phyloP scores from a whole-genome alignment of 768 basidiomycete species.

The Mycena vitilis region DNA sequence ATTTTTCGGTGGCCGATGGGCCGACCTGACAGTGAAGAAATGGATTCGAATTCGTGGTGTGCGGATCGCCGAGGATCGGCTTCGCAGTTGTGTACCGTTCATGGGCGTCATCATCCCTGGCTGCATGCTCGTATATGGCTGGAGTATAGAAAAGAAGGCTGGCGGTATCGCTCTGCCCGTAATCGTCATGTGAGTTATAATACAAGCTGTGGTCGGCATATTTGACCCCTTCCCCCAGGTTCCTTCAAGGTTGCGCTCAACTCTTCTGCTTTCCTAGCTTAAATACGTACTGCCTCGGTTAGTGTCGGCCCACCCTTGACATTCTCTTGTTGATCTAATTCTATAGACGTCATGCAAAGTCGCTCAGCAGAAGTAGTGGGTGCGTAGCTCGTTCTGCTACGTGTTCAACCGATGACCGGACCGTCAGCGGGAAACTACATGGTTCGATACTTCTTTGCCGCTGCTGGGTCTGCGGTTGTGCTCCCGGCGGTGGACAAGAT shows the following conservation, averaged over 20 bases:
- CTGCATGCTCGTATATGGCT: slow-evolving; percentile 35
- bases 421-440: slow-evolving; percentile 33
- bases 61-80: slow-evolving; percentile 33
- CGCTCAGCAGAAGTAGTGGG: slow-evolving; percentile 35
- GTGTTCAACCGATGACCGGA: not conserved
- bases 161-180: slow-evolving; percentile 34
- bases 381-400: not conserved
- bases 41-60: slow-evolving; percentile 33
- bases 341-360: slow-evolving; percentile 35
- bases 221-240: slow-evolving; percentile 16
- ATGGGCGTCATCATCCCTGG: slow-evolving; percentile 29
- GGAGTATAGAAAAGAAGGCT: slow-evolving; percentile 34
- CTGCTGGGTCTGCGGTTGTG: slow-evolving; percentile 31
- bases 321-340: not conserved
- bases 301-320: not conserved
- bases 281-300: slow-evolving; percentile 37
- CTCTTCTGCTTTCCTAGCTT: slow-evolving; percentile 36
- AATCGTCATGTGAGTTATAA: slow-evolving; percentile 32
- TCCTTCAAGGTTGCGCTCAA: slow-evolving; percentile 32
- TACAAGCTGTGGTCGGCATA: too few species aligned
- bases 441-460: slow-evolving; percentile 33
- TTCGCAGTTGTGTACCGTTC: slow-evolving; percentile 32
- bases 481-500: slow-evolving; percentile 32
- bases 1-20: slow-evolving; percentile 33
- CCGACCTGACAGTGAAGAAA: slow-evolving; percentile 35